These are phyloP conservation scores for Solanum hybrid DNA, from an alignment of 305 asterid species.

Conservation along the genomic window DNA sequence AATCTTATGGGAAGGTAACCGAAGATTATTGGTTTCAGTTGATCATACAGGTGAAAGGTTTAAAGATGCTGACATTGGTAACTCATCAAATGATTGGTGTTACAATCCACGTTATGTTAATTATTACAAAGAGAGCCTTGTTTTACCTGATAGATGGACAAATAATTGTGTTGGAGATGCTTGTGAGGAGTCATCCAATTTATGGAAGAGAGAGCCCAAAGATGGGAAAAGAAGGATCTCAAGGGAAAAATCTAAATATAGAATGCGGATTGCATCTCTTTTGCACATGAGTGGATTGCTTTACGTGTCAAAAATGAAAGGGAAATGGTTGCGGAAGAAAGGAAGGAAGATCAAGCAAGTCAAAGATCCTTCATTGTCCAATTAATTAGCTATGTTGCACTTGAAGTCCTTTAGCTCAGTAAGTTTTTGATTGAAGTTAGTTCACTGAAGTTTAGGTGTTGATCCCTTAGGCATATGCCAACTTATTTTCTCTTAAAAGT, in stretches of 20 bases:
- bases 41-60: slow-evolving; percentile 15
- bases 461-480: neutral
- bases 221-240: neutral
- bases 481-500: neutral
- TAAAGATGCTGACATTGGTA: slow-evolving; percentile 23
- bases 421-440: neutral
- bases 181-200: neutral
- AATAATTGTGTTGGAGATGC: neutral
- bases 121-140: slow-evolving; percentile 2
- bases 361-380: neutral
- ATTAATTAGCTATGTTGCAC: neutral
- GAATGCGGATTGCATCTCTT: neutral
- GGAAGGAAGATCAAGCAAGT: neutral
- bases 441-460: neutral
- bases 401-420: neutral
- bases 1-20: slow-evolving; percentile 18
- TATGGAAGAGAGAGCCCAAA: neutral
- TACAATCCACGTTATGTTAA: neutral
- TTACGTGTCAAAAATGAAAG: neutral
- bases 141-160: slow-evolving; percentile 1
- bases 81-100: neutral
- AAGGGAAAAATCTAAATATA: neutral
- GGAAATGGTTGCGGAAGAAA: neutral
- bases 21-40: slow-evolving; percentile 19
- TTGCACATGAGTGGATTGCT: neutral